These are phyloP conservation scores for Gentiana dahurica DNA, from an alignment of 257 asterid genomes.

Conservation along the genomic window DNA sequence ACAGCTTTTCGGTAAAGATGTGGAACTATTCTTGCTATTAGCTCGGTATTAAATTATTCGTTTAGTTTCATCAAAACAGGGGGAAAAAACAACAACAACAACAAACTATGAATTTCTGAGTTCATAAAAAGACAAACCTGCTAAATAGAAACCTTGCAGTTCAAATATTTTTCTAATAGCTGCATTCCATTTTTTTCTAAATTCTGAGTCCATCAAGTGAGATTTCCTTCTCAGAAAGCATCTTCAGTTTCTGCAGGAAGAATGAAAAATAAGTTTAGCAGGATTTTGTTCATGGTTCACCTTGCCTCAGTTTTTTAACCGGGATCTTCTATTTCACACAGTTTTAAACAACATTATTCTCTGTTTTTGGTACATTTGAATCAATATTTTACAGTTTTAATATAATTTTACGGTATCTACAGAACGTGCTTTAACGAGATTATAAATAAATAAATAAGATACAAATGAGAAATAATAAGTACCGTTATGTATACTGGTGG, in stretches of 20 bases:
- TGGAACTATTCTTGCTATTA: no score
- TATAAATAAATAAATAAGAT: neutral
- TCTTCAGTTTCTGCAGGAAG: slow-evolving; percentile 71
- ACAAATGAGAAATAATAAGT: slow-evolving; percentile 10
- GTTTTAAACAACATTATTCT: no score
- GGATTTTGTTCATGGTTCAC: neutral
- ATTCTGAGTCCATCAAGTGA: slow-evolving; percentile 29
- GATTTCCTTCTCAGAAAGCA: slow-evolving; percentile 49
- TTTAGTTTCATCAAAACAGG: no score
- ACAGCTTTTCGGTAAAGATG: no score
- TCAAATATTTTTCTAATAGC: slow-evolving; percentile 3
- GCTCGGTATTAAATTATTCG: no score
- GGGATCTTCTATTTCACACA: no score
- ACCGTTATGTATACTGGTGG: slow-evolving; percentile 88
- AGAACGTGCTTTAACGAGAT: neutral
- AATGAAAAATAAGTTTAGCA: slow-evolving; percentile 2
- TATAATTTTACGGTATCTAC: neutral
- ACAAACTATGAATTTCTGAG: no score
- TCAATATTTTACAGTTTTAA: neutral
- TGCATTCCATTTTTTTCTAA: slow-evolving; percentile 14
- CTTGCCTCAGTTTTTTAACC: no score
- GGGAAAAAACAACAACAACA: no score
- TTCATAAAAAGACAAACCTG: slow-evolving; percentile 11
- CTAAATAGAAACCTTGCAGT: slow-evolving; percentile 3
- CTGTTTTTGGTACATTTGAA: neutral